phyloP scores from a whole-genome alignment of 1,284 basidiomycete genomes.

The Rugosomyces carneus region DNA sequence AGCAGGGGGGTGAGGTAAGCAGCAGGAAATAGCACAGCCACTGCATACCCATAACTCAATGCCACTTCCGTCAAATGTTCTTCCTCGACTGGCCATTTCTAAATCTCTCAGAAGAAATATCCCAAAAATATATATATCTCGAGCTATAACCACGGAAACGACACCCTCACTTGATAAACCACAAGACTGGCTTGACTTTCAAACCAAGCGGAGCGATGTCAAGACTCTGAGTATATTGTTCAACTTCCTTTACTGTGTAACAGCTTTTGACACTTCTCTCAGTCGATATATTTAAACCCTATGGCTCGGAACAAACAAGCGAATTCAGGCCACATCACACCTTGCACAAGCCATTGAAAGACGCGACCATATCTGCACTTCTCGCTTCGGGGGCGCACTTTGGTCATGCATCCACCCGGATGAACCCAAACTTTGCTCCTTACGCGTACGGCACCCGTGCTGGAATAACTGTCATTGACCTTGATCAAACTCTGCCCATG shows the following conservation, averaged over 20 bases:
- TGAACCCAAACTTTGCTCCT: constrained; percentile 87
- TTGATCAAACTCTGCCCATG: constrained; percentile 90
- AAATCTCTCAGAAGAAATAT: constrained; percentile 20
- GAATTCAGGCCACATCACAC: constrained; percentile 72
- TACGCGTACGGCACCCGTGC: constrained; percentile 92
- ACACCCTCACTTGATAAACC: constrained; percentile 35
- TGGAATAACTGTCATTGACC: constrained; percentile 90
- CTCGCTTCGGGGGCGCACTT: constrained; percentile 92
- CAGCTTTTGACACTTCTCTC: constrained; percentile 9
- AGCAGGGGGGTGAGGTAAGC: constrained; percentile 41
- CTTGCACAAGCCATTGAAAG: constrained; percentile 59
- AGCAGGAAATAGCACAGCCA: constrained; percentile 44
- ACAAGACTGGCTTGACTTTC: constrained; percentile 64
- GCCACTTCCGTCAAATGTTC: constrained; percentile 30
- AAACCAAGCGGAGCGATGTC: constrained; percentile 48
- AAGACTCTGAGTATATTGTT: constrained; percentile 45
- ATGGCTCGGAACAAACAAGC: constrained; percentile 76
- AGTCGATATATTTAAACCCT: constrained; percentile 64
- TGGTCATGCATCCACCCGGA: constrained; percentile 79
- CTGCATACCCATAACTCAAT: constrained; percentile 20
- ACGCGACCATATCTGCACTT: constrained; percentile 83
- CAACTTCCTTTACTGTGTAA: constrained; percentile 5
- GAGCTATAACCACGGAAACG: constrained; percentile 26
- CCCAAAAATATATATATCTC: constrained; percentile 9
- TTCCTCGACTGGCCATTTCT: constrained; percentile 34